Conservation (phyloP, 1,139 yeast species). For the Nadsonia starkeyi-henricii region DNA sequence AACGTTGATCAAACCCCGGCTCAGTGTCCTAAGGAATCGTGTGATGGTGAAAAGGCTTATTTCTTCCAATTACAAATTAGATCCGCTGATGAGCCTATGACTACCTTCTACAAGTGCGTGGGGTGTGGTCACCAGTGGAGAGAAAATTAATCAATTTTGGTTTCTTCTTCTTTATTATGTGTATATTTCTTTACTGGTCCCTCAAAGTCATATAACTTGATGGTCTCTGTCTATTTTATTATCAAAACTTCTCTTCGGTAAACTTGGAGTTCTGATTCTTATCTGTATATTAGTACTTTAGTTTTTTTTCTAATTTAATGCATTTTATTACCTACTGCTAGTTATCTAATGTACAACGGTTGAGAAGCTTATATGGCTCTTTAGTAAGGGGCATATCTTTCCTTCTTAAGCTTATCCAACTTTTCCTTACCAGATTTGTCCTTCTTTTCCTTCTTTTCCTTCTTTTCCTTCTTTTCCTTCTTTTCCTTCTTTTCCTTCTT, state of each 20-base stretch:
- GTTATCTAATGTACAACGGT: background rate
- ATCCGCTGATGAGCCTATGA: slow-evolving; percentile 88
- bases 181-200: background rate
- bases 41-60: slow-evolving; percentile 87
- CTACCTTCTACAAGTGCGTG: slow-evolving; percentile 86
- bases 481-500: background rate
- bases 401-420: background rate
- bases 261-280: background rate
- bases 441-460: background rate
- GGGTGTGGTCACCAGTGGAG: slow-evolving; percentile 94
- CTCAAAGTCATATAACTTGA: background rate
- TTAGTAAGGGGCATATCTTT: background rate
- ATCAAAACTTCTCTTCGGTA: no score
- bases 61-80: slow-evolving; percentile 93
- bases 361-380: background rate
- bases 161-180: no score
- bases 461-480: background rate
- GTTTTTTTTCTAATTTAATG: background rate
- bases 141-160: slow-evolving; percentile 51
- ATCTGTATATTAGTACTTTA: background rate
- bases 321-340: background rate
- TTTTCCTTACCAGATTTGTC: background rate
- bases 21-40: slow-evolving; percentile 77
- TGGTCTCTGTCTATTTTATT: no score
- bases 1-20: slow-evolving; percentile 63